Conservation (phyloP, 2,329 filamentous ascomycete genomes). For the Septoria linicola region DNA sequence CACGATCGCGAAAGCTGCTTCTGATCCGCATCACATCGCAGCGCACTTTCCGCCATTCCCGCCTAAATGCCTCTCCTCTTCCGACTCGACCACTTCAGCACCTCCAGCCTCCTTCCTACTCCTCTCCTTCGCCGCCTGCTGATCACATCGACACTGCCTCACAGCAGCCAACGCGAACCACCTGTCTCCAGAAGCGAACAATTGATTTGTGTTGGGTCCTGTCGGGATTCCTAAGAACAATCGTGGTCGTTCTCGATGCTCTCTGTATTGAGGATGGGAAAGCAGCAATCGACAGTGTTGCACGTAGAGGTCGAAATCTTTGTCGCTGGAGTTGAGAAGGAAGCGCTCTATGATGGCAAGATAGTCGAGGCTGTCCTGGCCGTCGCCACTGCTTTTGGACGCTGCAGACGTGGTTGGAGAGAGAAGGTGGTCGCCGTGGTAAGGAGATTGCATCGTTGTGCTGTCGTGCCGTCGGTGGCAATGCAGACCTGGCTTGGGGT, state of each 20-base stretch:
- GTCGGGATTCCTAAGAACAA: conserved; percentile 1
- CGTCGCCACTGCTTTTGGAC: background rate
- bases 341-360: background rate
- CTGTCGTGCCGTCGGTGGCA: background rate
- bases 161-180: conserved; percentile 1
- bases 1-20: too few relatives aligned
- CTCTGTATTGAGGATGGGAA: background rate
- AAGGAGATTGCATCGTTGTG: background rate
- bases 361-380: background rate
- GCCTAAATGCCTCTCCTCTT: background rate
- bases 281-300: background rate
- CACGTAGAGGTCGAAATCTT: conserved; percentile 8
- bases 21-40: background rate
- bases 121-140: too few relatives aligned
- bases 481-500: too few relatives aligned
- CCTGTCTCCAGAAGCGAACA: background rate
- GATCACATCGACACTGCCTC: conserved; percentile 11
- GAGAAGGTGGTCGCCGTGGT: background rate
- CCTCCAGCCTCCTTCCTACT: background rate
- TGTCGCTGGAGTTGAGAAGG: background rate
- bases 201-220: conserved; percentile 10
- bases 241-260: background rate
- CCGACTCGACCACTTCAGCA: background rate
- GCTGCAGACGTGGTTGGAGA: background rate
- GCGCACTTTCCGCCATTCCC: background rate